Percentiles rank a stretch among this genome's conserved stretches.
Conservation (phyloP, 148 eudicot genomes). For the Rhododendron vialii region DNA sequence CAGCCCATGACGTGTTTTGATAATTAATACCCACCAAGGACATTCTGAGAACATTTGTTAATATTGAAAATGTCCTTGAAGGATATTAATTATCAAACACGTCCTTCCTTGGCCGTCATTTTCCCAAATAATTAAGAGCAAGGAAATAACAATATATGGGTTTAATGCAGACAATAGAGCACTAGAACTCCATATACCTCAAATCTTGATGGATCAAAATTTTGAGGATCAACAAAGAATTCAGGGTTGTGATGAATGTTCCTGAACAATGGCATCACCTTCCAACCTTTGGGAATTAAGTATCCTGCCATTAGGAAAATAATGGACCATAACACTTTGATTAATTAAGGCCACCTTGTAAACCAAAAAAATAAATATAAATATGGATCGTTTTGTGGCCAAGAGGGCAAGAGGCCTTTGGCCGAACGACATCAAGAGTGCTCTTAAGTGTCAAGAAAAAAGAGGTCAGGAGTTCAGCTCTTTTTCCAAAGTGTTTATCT, state of each 20-base stretch:
- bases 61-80: too few species aligned
- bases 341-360: not conserved
- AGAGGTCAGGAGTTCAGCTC: too few species aligned
- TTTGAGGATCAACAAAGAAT: constrained; percentile 57
- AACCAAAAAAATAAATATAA: not conserved
- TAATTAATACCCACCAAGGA: too few species aligned
- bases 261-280: constrained; percentile 89
- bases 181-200: constrained; percentile 54
- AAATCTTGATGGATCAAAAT: constrained; percentile 69
- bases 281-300: constrained; percentile 92
- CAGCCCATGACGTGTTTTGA: too few species aligned
- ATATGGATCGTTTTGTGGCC: not conserved
- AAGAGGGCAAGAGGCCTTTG: not conserved
- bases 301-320: constrained; percentile 41
- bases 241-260: constrained; percentile 83
- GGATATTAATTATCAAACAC: too few species aligned
- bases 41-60: too few species aligned
- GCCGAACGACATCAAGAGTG: too few species aligned
- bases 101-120: too few species aligned
- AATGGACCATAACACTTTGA: too few species aligned
- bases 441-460: too few species aligned
- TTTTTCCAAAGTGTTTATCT: too few species aligned
- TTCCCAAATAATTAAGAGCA: not conserved
- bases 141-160: not conserved
- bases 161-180: not conserved